Percentiles rank a stretch among this genome's conserved stretches.
These are phyloP conservation scores for Cercis canadensis DNA, from an alignment of 306 rosid species.

Conservation along the genomic window DNA sequence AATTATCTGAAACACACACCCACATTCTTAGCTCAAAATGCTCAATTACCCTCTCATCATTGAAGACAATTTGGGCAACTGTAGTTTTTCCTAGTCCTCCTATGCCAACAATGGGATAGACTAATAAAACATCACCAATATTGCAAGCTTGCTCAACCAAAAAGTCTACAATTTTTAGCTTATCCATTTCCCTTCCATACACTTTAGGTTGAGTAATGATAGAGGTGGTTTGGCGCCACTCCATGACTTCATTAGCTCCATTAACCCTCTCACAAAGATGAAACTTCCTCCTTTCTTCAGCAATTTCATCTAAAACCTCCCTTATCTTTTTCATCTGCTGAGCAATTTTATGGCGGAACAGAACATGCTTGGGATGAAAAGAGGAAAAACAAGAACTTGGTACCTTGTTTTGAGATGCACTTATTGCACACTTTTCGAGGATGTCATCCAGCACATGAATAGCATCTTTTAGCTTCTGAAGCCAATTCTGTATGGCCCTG, in stretches of 20 bases:
- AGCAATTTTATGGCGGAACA: slow-evolving; percentile 14
- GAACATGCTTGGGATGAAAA: neutral
- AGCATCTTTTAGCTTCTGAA: slow-evolving; percentile 10
- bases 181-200: slow-evolving; percentile 34
- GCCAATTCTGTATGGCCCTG: slow-evolving; percentile 4
- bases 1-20: slow-evolving; percentile 35
- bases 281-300: slow-evolving; percentile 25
- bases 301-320: slow-evolving; percentile 14
- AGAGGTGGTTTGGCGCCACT: slow-evolving; percentile 25
- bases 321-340: slow-evolving; percentile 1
- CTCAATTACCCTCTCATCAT: slow-evolving; percentile 20
- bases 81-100: slow-evolving; percentile 47
- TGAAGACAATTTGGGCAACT: slow-evolving; percentile 37
- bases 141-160: neutral
- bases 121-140: neutral
- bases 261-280: slow-evolving; percentile 7
- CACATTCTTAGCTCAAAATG: slow-evolving; percentile 34
- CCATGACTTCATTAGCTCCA: neutral
- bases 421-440: slow-evolving; percentile 6
- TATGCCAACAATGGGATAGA: slow-evolving; percentile 32
- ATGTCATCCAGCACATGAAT: slow-evolving; percentile 15
- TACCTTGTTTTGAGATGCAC: slow-evolving; percentile 15
- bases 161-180: slow-evolving; percentile 13
- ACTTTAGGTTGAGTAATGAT: slow-evolving; percentile 30
- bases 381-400: neutral